Conservation (phyloP, 2,329 filamentous ascomycete genomes). For the Penicillium griseofulvum region DNA sequence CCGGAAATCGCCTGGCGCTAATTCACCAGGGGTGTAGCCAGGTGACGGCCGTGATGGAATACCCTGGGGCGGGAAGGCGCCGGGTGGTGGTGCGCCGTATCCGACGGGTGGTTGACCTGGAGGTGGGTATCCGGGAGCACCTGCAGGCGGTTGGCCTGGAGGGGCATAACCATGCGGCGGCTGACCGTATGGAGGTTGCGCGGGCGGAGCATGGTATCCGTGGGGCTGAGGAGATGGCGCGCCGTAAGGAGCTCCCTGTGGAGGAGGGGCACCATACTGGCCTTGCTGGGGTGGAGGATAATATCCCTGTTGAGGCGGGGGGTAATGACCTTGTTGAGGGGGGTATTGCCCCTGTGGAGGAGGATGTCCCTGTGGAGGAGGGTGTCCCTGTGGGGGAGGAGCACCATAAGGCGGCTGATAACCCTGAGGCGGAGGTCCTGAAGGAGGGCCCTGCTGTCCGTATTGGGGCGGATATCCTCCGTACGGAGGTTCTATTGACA, state of each 20-base stretch:
- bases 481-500: constrained; percentile 25
- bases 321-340: constrained; percentile 34
- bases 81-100: constrained; percentile 35
- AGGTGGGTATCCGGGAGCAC: constrained; percentile 40
- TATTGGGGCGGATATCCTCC: constrained; percentile 30
- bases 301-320: constrained; percentile 25
- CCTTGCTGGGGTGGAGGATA: constrained; percentile 35
- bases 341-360: constrained; percentile 26
- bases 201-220: constrained; percentile 19
- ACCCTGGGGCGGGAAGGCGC: constrained; percentile 32
- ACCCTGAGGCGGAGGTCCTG: constrained; percentile 26
- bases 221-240: constrained; percentile 32
- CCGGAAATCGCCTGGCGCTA: constrained; percentile 64
- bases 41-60: constrained; percentile 62
- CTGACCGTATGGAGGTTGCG: constrained; percentile 37
- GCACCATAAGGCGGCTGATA: constrained; percentile 21
- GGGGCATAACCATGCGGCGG: constrained; percentile 18
- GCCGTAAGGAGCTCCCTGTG: constrained; percentile 34
- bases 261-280: constrained; percentile 22
- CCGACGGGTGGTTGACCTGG: constrained; percentile 24
- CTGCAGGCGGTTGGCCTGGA: constrained; percentile 34
- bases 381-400: constrained; percentile 21
- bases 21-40: constrained; percentile 72
- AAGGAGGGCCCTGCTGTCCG: constrained; percentile 20
- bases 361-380: constrained; percentile 30